Conservation (phyloP, 2,329 filamentous ascomycete species). For the Cordyceps javanica region DNA sequence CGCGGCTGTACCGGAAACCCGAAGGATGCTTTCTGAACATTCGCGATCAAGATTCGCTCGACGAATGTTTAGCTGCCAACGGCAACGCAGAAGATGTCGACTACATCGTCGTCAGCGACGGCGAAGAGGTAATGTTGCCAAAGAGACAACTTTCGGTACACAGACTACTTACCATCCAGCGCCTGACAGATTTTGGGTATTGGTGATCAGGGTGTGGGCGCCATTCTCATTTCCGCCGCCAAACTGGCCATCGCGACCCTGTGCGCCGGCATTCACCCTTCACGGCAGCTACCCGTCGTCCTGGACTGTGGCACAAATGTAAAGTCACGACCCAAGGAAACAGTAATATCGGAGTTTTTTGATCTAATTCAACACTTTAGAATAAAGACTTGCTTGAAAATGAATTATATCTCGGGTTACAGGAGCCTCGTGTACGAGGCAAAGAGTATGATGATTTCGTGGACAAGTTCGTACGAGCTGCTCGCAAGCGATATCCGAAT, state of each 20-base stretch:
- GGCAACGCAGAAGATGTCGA: constrained; percentile 70
- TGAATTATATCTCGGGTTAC: constrained; percentile 72
- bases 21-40: constrained; percentile 81
- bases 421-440: constrained; percentile 59
- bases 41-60: constrained; percentile 57
- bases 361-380: not conserved
- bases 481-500: constrained; percentile 64
- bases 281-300: constrained; percentile 71
- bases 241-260: constrained; percentile 78
- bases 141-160: no score
- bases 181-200: constrained; percentile 64
- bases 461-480: constrained; percentile 63
- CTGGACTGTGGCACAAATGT: constrained; percentile 76
- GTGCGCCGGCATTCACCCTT: constrained; percentile 81
- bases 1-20: constrained; percentile 66
- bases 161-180: not conserved
- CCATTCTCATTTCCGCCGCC: constrained; percentile 75
- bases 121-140: constrained; percentile 38
- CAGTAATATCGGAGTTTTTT: not conserved
- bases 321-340: not conserved
- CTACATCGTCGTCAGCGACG: constrained; percentile 75
- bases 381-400: constrained; percentile 70
- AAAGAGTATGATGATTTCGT: constrained; percentile 72
- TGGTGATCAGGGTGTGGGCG: constrained; percentile 81
- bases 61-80: constrained; percentile 62